Percentiles rank a stretch among this genome's conserved stretches.
phyloP scores from a whole-genome alignment of 2,329 filamentous ascomycete species.

The Hypoxylon sp. region DNA sequence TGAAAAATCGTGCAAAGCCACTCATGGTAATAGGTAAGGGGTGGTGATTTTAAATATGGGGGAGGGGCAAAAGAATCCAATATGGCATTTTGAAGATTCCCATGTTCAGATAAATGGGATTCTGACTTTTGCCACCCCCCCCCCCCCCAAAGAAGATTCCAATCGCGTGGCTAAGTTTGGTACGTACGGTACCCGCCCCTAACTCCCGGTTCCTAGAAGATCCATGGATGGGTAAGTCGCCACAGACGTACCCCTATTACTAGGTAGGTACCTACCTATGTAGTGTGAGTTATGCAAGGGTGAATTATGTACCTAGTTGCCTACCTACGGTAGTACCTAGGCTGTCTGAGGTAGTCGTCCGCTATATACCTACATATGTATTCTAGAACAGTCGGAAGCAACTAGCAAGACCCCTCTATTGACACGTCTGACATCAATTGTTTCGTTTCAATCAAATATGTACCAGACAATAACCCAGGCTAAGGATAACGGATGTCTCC shows the following conservation, averaged over 20 bases:
- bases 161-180: too few species aligned
- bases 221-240: slow-evolving; percentile 10
- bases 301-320: too few species aligned
- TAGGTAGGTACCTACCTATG: too few species aligned
- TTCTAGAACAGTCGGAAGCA: slow-evolving; percentile 37
- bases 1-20: neutral
- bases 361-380: neutral
- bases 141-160: slow-evolving; percentile 32
- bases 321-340: too few species aligned
- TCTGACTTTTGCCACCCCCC: slow-evolving; percentile 33
- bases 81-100: slow-evolving; percentile 37
- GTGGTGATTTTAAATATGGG: slow-evolving; percentile 22
- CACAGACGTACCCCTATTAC: slow-evolving; percentile 11
- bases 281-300: neutral
- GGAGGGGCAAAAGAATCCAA: slow-evolving; percentile 8
- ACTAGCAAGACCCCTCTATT: slow-evolving; percentile 4
- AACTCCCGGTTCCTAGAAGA: slow-evolving; percentile 31
- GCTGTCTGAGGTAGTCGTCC: neutral
- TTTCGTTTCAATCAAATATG: too few species aligned
- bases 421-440: too few species aligned
- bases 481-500: too few species aligned
- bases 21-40: slow-evolving; percentile 1
- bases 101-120: slow-evolving; percentile 35
- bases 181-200: slow-evolving; percentile 16
- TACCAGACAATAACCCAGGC: too few species aligned